Conservation (phyloP, 2,329 filamentous ascomycete species). For the Cercospora beticola region DNA sequence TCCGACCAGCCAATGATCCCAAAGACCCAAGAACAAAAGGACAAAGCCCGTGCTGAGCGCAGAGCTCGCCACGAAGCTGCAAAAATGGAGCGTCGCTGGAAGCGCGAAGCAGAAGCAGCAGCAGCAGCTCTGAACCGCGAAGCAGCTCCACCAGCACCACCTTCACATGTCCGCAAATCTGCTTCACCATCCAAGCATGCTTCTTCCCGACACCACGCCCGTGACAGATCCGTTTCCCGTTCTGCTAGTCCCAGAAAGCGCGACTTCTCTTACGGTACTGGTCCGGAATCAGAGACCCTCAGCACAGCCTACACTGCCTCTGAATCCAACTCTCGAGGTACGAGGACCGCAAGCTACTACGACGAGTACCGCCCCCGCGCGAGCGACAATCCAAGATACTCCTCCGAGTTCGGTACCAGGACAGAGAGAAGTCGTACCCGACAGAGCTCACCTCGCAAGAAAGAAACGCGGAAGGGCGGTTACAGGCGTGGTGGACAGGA, state of each 20-base stretch:
- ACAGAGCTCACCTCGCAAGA: conserved; percentile 40
- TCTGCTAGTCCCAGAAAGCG: conserved; percentile 37
- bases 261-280: conserved; percentile 38
- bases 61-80: conserved; percentile 41
- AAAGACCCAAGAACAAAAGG: conserved; percentile 33
- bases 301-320: conserved; percentile 44
- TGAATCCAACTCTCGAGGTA: conserved; percentile 17
- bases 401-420: conserved; percentile 20
- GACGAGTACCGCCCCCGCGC: conserved; percentile 38
- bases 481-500: conserved; percentile 32
- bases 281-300: conserved; percentile 35
- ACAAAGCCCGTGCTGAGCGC: conserved; percentile 44
- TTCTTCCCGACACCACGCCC: conserved; percentile 30
- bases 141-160: conserved; percentile 27
- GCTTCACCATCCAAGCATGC: conserved; percentile 31
- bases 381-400: conserved; percentile 29
- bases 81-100: conserved; percentile 42
- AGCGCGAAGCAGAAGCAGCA: conserved; percentile 43
- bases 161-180: conserved; percentile 28
- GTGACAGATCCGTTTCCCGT: conserved; percentile 28
- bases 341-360: conserved; percentile 37
- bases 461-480: conserved; percentile 33
- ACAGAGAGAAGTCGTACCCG: conserved; percentile 23
- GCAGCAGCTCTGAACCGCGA: conserved; percentile 39
- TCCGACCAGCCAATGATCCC: conserved; percentile 41